phyloP scores from a whole-genome alignment of 2,329 filamentous ascomycete genomes.

The Fusarium concolor region DNA sequence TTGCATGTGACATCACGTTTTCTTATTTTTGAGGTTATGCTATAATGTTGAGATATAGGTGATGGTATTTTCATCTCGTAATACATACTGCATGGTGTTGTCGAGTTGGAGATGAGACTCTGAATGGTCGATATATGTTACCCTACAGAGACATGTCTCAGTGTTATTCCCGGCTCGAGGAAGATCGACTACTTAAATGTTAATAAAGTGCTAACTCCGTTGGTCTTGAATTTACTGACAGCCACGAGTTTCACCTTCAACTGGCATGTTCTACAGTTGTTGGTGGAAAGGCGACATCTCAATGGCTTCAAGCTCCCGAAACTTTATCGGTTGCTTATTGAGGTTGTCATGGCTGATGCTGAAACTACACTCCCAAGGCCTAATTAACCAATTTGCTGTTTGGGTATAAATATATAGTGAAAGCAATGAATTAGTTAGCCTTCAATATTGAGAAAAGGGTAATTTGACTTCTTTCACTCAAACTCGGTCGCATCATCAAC shows the following conservation, averaged over 20 bases:
- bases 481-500: background rate
- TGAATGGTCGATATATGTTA: slow-evolving; percentile 8
- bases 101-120: background rate
- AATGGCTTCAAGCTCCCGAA: background rate
- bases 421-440: background rate
- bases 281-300: background rate
- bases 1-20: background rate
- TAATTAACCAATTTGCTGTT: rapidly evolving
- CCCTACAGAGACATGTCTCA: background rate
- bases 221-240: background rate
- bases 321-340: background rate
- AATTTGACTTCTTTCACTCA: background rate
- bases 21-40: background rate
- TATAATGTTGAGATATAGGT: background rate
- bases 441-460: rapidly evolving
- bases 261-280: background rate
- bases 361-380: rapidly evolving
- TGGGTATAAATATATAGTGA: background rate
- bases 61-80: background rate
- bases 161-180: background rate
- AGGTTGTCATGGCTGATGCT: background rate
- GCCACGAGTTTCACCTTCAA: background rate
- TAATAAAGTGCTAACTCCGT: background rate
- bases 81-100: background rate
- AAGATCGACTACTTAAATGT: background rate